Conservation (phyloP, 75 land plant species). For the Cupressus sempervirens region DNA sequence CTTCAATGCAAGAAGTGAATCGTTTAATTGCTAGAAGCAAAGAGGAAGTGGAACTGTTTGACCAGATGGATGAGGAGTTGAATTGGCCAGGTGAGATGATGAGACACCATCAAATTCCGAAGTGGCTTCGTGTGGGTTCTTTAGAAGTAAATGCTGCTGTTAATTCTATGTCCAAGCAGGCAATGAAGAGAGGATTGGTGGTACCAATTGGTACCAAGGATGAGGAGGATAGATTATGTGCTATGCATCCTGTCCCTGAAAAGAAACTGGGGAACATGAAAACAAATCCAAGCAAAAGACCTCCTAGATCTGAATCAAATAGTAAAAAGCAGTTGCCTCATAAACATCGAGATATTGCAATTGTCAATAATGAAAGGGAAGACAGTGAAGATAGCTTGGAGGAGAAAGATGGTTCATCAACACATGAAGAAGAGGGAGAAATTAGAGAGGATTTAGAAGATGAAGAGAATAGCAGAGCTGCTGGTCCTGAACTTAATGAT, state of each 20-base stretch:
- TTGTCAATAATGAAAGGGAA: constrained; percentile 65
- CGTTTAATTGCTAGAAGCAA: constrained; percentile 97
- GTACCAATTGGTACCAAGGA: constrained; percentile 44
- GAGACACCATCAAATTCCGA: constrained; percentile 72
- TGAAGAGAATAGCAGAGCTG: constrained; percentile 51
- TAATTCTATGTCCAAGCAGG: constrained; percentile 73
- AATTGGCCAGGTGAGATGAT: constrained; percentile 91
- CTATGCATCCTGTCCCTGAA: constrained; percentile 28
- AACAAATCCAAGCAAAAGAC: constrained; percentile 24
- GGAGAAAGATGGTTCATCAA: constrained; percentile 51
- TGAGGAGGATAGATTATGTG: constrained; percentile 45
- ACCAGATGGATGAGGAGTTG: constrained; percentile 97
- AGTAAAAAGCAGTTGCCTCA: constrained; percentile 27
- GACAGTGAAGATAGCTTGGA: constrained; percentile 60
- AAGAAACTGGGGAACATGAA: constrained; percentile 19
- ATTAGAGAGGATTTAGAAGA: constrained; percentile 69
- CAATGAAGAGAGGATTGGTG: constrained; percentile 51
- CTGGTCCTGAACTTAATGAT: constrained; percentile 16
- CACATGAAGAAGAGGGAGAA: constrained; percentile 76
- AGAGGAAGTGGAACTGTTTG: constrained; percentile 91
- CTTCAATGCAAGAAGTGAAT: constrained; percentile 94
- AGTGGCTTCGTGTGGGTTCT: constrained; percentile 90
- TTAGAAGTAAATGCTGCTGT: constrained; percentile 79
- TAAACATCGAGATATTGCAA: constrained; percentile 18
- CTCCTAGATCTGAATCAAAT: constrained; percentile 33